These are phyloP conservation scores for Lactarius akahatsu DNA, from an alignment of 768 basidiomycete species.

Conservation along the genomic window DNA sequence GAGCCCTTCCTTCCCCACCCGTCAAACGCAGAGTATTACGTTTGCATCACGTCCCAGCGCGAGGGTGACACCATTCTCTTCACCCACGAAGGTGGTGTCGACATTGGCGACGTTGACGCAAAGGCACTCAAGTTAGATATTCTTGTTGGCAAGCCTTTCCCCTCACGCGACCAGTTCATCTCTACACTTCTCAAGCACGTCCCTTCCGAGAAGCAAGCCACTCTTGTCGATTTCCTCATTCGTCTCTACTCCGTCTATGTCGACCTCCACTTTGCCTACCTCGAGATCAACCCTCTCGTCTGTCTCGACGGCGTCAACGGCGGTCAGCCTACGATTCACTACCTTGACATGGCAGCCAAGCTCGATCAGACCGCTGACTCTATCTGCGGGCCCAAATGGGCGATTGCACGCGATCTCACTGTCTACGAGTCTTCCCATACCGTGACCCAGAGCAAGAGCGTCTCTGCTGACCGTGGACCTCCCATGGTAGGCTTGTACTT, in stretches of 20 bases:
- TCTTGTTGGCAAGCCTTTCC: slow-evolving; percentile 76
- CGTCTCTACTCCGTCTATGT: slow-evolving; percentile 97
- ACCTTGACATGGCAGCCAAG: slow-evolving; percentile 99
- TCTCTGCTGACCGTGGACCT: slow-evolving; percentile 90
- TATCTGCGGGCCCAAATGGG: slow-evolving; percentile 98
- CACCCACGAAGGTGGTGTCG: slow-evolving; percentile 98
- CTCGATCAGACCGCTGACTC: slow-evolving; percentile 99
- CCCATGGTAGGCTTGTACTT: slow-evolving; percentile 67
- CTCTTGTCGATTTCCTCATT: slow-evolving; percentile 91
- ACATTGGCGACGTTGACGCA: slow-evolving; percentile 96
- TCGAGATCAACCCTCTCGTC: slow-evolving; percentile 98
- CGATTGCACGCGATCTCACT: slow-evolving; percentile 87
- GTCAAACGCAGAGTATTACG: slow-evolving; percentile 92
- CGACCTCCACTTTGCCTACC: slow-evolving; percentile 98
- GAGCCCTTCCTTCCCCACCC: slow-evolving; percentile 99
- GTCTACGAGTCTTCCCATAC: slow-evolving; percentile 58
- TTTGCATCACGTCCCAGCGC: slow-evolving; percentile 94
- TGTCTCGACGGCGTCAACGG: slow-evolving; percentile 79
- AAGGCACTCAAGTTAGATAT: slow-evolving; percentile 90
- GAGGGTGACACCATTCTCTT: slow-evolving; percentile 97
- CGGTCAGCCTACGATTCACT: slow-evolving; percentile 79
- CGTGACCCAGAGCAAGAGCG: slow-evolving; percentile 46
- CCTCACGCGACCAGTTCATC: slow-evolving; percentile 74
- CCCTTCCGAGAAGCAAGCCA: slow-evolving; percentile 81
- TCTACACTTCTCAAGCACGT: slow-evolving; percentile 79